Percentiles rank a stretch among this genome's conserved stretches.
Evolutionary conservation across 2,329 filamentous ascomycete genomes (phyloP).

Genomic region (Aspergillus cejpii): DNA sequence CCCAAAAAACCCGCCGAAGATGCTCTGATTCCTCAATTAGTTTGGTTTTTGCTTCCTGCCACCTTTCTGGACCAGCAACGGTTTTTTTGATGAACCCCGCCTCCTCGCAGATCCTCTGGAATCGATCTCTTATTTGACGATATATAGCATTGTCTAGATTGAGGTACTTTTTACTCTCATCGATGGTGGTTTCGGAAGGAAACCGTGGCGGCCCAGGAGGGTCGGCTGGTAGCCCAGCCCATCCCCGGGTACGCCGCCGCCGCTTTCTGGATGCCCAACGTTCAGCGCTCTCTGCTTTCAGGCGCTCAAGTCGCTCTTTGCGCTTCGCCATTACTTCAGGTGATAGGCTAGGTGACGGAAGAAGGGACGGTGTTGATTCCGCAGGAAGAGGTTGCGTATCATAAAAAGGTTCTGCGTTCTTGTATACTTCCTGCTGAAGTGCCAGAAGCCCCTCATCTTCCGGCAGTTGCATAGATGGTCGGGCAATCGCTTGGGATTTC

Average conservation of each 20-base stretch:
- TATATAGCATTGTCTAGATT: slow-evolving; percentile 59
- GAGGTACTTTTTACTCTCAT: slow-evolving; percentile 67
- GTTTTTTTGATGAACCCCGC: slow-evolving; percentile 68
- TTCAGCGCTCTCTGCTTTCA: slow-evolving; percentile 56
- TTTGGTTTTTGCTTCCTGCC: slow-evolving; percentile 63
- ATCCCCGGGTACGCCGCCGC: slow-evolving; percentile 61
- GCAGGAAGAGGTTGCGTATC: slow-evolving; percentile 22
- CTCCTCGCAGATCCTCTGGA: slow-evolving; percentile 63
- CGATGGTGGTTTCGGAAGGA: slow-evolving; percentile 74
- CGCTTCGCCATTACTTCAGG: slow-evolving; percentile 48
- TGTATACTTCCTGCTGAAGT: slow-evolving; percentile 37
- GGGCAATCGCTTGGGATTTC: slow-evolving; percentile 38
- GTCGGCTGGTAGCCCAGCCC: slow-evolving; percentile 61
- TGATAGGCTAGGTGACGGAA: slow-evolving; percentile 33
- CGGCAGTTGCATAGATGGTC: slow-evolving; percentile 20
- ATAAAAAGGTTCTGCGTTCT: slow-evolving; percentile 26
- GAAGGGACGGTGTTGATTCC: slow-evolving; percentile 16
- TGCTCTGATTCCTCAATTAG: slow-evolving; percentile 60
- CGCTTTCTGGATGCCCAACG: slow-evolving; percentile 59
- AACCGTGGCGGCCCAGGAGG: slow-evolving; percentile 64
- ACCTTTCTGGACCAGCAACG: slow-evolving; percentile 62
- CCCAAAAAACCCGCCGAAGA: slow-evolving; percentile 56
- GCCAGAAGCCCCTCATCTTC: slow-evolving; percentile 36
- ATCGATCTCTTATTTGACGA: slow-evolving; percentile 57
- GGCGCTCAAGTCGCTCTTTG: slow-evolving; percentile 48